Evolutionary conservation across 345 rosid species (phyloP).

Genomic region (Citrus inodora): DNA sequence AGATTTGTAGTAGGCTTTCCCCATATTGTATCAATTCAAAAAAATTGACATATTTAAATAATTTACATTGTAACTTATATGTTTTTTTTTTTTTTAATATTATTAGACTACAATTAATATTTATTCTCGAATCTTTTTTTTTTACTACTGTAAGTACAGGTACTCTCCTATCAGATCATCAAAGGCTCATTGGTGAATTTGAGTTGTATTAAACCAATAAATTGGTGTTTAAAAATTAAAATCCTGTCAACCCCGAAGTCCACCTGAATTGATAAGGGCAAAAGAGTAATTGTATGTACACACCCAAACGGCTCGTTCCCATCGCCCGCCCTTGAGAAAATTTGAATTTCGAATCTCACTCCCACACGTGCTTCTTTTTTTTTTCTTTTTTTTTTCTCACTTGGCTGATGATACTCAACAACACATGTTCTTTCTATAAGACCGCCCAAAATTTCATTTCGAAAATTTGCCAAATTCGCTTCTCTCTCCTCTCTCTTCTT

Average conservation of each 20-base stretch:
- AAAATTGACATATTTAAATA: too few relatives aligned
- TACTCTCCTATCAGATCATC: too few relatives aligned
- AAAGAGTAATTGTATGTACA: not conserved
- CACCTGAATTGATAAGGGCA: not conserved
- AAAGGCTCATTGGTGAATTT: too few relatives aligned
- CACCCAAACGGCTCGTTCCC: not conserved
- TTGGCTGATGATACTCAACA: not conserved
- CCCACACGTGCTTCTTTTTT: not conserved
- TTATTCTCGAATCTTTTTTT: too few relatives aligned
- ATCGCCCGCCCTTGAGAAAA: not conserved
- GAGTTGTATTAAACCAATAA: too few relatives aligned
- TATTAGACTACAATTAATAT: too few relatives aligned
- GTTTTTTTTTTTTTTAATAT: too few relatives aligned
- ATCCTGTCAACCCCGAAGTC: too few relatives aligned
- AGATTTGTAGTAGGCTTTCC: too few relatives aligned
- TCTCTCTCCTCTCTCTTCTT: conserved; percentile 3
- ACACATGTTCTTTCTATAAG: not conserved
- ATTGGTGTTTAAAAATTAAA: too few relatives aligned
- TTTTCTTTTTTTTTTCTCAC: not conserved
- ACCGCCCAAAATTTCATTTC: conserved; percentile 35
- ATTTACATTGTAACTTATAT: too few relatives aligned
- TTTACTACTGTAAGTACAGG: rapidly evolving
- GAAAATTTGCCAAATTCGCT: conserved; percentile 27
- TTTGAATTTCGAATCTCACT: conserved; percentile 13
- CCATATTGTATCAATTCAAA: too few relatives aligned